Conservation (phyloP, 139 green algal genomes). For the Coelastrella sp. region DNA sequence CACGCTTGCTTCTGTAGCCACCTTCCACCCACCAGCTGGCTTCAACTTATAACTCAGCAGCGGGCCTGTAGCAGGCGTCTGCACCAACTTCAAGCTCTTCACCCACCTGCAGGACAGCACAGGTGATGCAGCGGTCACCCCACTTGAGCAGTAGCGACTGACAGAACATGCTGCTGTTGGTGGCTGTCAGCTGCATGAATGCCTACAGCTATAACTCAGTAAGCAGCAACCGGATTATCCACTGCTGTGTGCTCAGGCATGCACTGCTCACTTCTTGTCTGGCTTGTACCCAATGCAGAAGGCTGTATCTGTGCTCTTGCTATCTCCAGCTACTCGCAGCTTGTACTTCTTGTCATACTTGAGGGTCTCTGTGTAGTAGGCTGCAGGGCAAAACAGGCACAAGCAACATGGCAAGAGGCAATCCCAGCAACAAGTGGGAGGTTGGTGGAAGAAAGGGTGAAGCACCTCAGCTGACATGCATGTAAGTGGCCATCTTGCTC, state of each 20-base stretch:
- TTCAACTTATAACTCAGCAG: slow-evolving; percentile 51
- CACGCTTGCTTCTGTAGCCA: slow-evolving; percentile 42
- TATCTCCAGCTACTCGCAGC: slow-evolving; percentile 41
- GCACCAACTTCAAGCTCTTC: slow-evolving; percentile 17
- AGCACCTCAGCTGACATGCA: no score
- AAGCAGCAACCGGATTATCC: no score
- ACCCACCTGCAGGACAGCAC: slow-evolving; percentile 15
- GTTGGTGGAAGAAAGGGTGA: no score
- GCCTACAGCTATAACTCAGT: no score
- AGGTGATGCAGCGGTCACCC: no score
- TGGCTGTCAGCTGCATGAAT: no score
- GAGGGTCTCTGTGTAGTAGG: slow-evolving; percentile 49
- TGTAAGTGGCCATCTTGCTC: no score
- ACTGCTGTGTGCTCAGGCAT: background rate
- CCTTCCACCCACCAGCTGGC: slow-evolving; percentile 43
- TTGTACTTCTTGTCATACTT: slow-evolving; percentile 53
- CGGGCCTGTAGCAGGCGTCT: slow-evolving; percentile 21
- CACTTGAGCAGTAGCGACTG: no score
- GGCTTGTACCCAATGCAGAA: slow-evolving; percentile 47
- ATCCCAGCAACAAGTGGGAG: no score
- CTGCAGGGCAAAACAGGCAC: background rate
- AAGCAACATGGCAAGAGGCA: background rate
- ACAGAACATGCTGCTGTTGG: no score
- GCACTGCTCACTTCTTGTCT: slow-evolving; percentile 14
- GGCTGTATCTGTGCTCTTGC: slow-evolving; percentile 37